Evolutionary conservation across 2,329 filamentous ascomycete genomes (phyloP), one percentile per base, ranked within the genome.

Genomic region (Kalaharituber pfeilii): DNA sequence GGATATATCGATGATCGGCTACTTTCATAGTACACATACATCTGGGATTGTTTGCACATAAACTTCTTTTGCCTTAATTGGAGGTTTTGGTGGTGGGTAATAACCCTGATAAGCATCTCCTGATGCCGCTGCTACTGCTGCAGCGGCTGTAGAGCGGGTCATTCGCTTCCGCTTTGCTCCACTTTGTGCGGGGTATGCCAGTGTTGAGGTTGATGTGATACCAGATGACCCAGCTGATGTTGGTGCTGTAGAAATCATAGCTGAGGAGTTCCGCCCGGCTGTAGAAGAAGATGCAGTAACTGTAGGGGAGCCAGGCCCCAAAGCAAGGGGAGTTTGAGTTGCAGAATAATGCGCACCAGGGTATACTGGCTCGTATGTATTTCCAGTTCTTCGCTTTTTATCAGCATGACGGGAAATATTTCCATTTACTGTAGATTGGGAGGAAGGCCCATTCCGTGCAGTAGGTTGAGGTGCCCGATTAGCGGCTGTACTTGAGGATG

Each of bases 131-230:
- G 62, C 62, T 45, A 55, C 56, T 25, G 51, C 42, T 9, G 53
- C 53, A 36, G 58, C 58, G 20, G 58, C 58, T 49, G 62, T 61
- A 49, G 58, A 61, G 44, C 61, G 59, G 24, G 74, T 75, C 15
- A 75, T 74, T 57, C 91, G 79, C 71, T 94, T 95, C 64, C 88
- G 78, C 72, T 96, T 96, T 68, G 91, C 84, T 29, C 87, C 86
- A 47, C 25, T 47, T 4, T 1, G 11, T 25, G 42, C 11, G 42
- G 42, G 42, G 42, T 47, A 47, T 20, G 42, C 42, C 15, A 47
- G 2, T 2, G 42, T 25, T 13, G 42, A 11, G 33, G 33, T 15
- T 39, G 67, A 67, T 26, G 68, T 68, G 57, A 71, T 77, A 26
- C 72, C 72, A 62, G 76, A 74, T 5, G 84, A 88, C 13, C 81